Base-by-base conservation (phyloP, 345 rosid species). In the Diplotaxis tenuifolia region DNA sequence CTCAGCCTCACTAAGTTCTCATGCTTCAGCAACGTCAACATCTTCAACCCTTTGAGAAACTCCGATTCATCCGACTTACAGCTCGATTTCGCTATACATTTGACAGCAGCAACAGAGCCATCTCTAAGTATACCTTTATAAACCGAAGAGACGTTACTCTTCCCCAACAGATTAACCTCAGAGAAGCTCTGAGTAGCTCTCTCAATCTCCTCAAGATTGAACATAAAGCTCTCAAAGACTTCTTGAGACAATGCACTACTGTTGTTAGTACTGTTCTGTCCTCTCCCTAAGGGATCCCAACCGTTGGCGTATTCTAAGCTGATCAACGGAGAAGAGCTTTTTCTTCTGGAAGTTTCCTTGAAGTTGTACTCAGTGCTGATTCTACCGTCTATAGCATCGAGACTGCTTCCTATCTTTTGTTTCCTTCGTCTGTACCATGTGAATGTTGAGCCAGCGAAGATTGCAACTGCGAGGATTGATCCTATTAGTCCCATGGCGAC, bases 161-260 rank as follows among this genome's bases (percentile, higher is more conserved):
- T 90, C 47, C 93, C 92, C 81, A 92, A 70, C 78, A 95, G 65
- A 60, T 95, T 95, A 55, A 58, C 66, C 60, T 92, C 97, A 4
- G 89, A 88, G 84, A 95, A 95, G 72, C 92, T 85, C 70, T 89
- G 99, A 7, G 99, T 95, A 9, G 98, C 98, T 15, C 92, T 89
- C 80, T 92, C 96, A 50, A 95, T 90, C 65, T 92, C 99, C 68
- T 95, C 97, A 40, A 95, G 82, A 60, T 92, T 95, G 82, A 88
- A 92, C 96, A 84, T 83, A 78, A 87, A 90, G 82, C 97, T 92
- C 83, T 95, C 96, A 18, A 90, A 84, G 69, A 89, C 83, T 79
- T 90, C 99, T 64, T 85, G 96, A 23, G 96, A 87, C 72, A 86
- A 74, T 1, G 85, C 87, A 76, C 67, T 86, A 53, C 59, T 71